Conservation (phyloP, 2,329 filamentous ascomycete genomes). For the Pseudogymnoascus sp. region DNA sequence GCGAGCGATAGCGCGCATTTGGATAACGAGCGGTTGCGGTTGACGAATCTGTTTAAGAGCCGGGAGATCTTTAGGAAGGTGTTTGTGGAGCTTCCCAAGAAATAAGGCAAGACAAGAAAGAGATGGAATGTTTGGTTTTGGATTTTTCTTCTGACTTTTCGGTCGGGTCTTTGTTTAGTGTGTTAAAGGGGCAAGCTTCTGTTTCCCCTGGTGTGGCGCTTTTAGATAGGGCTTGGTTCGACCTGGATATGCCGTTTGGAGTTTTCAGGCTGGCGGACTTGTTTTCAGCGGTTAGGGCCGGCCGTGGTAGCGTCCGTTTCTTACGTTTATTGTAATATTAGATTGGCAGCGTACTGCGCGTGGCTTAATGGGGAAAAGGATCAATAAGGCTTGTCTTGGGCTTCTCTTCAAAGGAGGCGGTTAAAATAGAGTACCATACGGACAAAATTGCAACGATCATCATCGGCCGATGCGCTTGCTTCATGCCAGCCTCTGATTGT, state of each 20-base stretch:
- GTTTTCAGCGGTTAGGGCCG: slow-evolving; percentile 2
- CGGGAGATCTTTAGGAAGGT: slow-evolving; percentile 85
- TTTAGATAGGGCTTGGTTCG: not conserved
- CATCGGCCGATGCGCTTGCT: too few species aligned
- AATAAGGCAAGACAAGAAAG: slow-evolving; percentile 13
- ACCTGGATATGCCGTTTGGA: slow-evolving; percentile 1
- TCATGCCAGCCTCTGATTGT: too few species aligned
- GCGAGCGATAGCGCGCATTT: slow-evolving; percentile 90
- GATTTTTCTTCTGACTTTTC: not conserved
- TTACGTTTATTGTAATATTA: not conserved
- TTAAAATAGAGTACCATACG: not conserved
- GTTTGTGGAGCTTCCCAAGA: slow-evolving; percentile 43
- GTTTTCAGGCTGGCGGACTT: slow-evolving; percentile 5
- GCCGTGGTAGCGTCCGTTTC: not conserved
- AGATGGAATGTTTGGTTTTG: not conserved
- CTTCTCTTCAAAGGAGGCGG: not conserved
- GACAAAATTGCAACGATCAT: not conserved
- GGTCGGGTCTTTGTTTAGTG: not conserved
- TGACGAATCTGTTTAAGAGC: slow-evolving; percentile 83
- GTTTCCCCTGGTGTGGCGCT: not conserved
- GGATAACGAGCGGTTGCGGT: slow-evolving; percentile 84
- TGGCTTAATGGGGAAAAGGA: not conserved
- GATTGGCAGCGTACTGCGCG: not conserved
- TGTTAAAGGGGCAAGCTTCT: not conserved
- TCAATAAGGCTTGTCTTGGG: not conserved